Conservation (phyloP, 148 eudicot species). For the Camellia granthamiana region DNA sequence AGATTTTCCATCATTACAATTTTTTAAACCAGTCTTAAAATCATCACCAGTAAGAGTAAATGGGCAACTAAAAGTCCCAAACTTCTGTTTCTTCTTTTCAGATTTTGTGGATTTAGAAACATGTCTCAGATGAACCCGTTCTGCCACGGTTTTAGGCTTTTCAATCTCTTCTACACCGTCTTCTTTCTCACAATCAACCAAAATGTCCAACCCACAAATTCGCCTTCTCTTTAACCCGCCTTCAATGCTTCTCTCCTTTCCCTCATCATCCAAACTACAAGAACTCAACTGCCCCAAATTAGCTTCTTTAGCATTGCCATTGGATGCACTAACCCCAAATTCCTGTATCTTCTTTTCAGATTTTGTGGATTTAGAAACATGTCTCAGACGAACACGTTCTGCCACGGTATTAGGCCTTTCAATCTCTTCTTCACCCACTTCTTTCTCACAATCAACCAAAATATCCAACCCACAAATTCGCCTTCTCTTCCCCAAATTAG, state of each 20-base stretch:
- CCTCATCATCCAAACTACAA: background rate
- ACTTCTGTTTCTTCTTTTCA: background rate
- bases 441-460: background rate
- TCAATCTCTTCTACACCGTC: background rate
- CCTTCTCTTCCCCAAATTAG: background rate
- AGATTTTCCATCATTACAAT: conserved; percentile 3
- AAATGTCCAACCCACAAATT: background rate
- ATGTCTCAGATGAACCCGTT: conserved; percentile 10
- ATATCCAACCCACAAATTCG: background rate
- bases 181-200: background rate
- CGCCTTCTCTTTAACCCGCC: background rate
- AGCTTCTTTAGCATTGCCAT: background rate
- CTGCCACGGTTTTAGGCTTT: conserved; percentile 12
- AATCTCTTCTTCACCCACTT: background rate
- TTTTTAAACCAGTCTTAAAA: background rate
- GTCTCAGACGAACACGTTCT: conserved; percentile 12
- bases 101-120: background rate
- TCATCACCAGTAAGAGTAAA: conserved; percentile 15
- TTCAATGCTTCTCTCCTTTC: background rate
- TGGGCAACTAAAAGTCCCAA: conserved; percentile 14
- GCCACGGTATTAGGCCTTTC: conserved; percentile 9
- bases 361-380: background rate
- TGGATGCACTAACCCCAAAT: background rate
- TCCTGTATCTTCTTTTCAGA: conserved; percentile 1
- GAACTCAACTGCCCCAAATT: background rate